Evolutionary conservation across 306 rosid species (phyloP).

Genomic region (Dalbergia cochinchinensis): DNA sequence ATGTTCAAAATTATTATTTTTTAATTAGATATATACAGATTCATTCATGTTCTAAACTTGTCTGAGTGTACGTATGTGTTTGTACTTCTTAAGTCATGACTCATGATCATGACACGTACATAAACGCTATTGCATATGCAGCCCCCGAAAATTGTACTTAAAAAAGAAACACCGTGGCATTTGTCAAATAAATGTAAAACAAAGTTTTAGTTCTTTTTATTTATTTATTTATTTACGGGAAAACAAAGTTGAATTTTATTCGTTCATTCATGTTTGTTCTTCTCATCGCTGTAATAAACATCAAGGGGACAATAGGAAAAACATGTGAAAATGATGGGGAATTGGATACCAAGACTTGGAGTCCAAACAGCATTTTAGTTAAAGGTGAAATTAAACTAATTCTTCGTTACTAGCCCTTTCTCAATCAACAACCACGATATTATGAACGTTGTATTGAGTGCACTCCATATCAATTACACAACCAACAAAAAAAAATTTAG

Average conservation of each 20-base stretch:
- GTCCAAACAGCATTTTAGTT: neutral
- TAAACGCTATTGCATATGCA: neutral
- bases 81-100: too few relatives aligned
- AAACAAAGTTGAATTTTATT: neutral
- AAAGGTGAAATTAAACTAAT: slow-evolving; percentile 6
- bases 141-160: too few relatives aligned
- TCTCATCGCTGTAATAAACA: slow-evolving; percentile 16
- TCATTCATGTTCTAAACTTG: too few relatives aligned
- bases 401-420: slow-evolving; percentile 8
- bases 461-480: slow-evolving; percentile 12
- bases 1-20: too few relatives aligned
- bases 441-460: neutral
- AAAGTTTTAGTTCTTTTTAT: too few relatives aligned
- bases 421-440: slow-evolving; percentile 4
- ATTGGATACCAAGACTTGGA: neutral
- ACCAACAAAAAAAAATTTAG: too few relatives aligned
- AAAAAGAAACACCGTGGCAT: neutral
- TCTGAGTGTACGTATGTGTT: too few relatives aligned
- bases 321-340: neutral
- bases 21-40: too few relatives aligned
- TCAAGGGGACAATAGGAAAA: neutral
- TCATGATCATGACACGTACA: neutral
- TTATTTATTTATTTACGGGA: too few relatives aligned
- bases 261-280: neutral
- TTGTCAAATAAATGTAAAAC: neutral